These are phyloP conservation scores for Kickxella alabastrina DNA, from an alignment of 192 early-diverging fungal species.

Conservation along the genomic window DNA sequence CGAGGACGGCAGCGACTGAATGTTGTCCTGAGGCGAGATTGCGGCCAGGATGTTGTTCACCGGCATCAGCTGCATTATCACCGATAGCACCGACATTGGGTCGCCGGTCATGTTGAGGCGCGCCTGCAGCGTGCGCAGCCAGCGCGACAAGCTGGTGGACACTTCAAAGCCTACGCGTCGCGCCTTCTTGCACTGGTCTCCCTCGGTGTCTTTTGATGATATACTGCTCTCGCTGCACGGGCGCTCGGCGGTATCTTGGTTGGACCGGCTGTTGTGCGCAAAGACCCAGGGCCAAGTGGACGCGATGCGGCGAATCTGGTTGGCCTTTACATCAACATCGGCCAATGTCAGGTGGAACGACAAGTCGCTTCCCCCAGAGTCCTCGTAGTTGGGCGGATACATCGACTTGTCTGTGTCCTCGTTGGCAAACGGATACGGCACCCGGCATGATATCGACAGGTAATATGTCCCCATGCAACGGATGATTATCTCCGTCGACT, in stretches of 20 bases:
- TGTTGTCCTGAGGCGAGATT: constrained; percentile 12
- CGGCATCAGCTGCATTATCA: constrained; percentile 44
- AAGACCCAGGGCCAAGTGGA: constrained; percentile 49
- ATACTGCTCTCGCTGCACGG: not conserved
- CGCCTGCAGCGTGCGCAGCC: constrained; percentile 43
- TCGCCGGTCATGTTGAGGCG: constrained; percentile 40
- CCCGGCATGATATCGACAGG: constrained; percentile 45
- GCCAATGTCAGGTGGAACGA: constrained; percentile 45
- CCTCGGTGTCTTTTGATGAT: not conserved
- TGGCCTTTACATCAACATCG: constrained; percentile 30
- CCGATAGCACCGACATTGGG: constrained; percentile 27
- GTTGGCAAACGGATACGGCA: constrained; percentile 33
- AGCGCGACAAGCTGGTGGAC: constrained; percentile 38
- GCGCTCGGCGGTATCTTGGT: constrained; percentile 6
- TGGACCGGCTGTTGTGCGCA: constrained; percentile 16
- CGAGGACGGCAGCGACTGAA: constrained; percentile 17
- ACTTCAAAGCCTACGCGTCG: constrained; percentile 15
- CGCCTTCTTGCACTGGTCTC: not conserved
- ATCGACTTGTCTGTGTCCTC: constrained; percentile 21
- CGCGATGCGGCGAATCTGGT: constrained; percentile 31
- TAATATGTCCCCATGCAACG: constrained; percentile 37
- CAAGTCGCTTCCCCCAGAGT: constrained; percentile 34
- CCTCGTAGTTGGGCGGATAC: constrained; percentile 28
- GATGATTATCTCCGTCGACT: constrained; percentile 39
- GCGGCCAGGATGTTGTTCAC: constrained; percentile 32